Conservation (phyloP, 2,329 filamentous ascomycete species). For the Dendryphion nanum region DNA sequence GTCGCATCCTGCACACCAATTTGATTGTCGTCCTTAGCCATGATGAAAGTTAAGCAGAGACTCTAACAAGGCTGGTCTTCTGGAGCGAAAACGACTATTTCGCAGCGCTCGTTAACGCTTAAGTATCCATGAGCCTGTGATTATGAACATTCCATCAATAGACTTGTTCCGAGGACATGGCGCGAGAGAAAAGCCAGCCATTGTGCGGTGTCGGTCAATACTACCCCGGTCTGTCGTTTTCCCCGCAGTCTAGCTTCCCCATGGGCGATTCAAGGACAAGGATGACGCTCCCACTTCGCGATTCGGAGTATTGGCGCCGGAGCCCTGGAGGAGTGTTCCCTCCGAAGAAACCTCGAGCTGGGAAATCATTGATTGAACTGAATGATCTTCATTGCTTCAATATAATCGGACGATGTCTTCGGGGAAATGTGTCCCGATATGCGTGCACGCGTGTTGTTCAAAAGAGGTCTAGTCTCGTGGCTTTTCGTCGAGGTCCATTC, state of each 20-base stretch:
- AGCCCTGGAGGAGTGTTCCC: no score
- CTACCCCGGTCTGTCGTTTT: constrained; percentile 5
- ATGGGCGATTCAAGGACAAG: constrained; percentile 1
- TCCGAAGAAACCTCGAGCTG: no score
- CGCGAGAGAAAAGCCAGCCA: background rate
- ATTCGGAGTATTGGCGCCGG: constrained; percentile 16
- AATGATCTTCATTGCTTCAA: no score
- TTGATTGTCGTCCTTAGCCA: constrained; percentile 2
- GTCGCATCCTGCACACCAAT: background rate
- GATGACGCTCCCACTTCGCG: background rate
- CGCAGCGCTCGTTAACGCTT: background rate
- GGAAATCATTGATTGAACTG: no score
- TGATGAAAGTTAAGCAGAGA: constrained; percentile 1
- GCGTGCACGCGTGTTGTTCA: no score
- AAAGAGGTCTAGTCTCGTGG: no score
- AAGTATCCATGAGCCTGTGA: background rate
- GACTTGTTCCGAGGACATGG: background rate
- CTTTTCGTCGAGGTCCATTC: no score
- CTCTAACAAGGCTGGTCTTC: background rate
- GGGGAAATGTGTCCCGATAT: no score
- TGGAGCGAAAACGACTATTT: background rate
- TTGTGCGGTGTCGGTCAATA: constrained; percentile 2
- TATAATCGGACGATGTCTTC: no score
- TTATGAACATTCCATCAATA: background rate
- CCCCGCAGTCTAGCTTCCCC: constrained; percentile 1